A percentile compares a stretch with the other conserved stretches of the same genome.
Conservation (phyloP, 1,139 yeast species). For the Lipomyces yarrowii region DNA sequence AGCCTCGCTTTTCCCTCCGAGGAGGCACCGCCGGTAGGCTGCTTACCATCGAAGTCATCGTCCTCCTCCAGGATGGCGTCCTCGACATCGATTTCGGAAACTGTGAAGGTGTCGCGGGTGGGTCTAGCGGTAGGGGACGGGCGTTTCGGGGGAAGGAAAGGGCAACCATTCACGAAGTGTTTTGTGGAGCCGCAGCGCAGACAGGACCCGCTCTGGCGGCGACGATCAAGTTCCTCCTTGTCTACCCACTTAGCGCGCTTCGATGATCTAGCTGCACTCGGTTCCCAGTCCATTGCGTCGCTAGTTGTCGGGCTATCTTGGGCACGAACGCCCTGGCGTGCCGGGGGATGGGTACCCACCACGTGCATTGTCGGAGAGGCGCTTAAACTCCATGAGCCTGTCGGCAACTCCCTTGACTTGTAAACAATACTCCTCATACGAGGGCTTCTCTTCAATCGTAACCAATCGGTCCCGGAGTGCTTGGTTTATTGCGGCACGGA, state of each 20-base stretch:
- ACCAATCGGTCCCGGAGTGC: no score
- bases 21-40: no score
- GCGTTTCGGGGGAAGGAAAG: neutral
- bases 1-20: neutral
- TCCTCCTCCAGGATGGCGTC: neutral
- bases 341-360: no score
- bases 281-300: neutral
- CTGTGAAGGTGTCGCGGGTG: no score
- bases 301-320: no score
- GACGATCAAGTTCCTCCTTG: neutral
- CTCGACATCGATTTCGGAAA: no score
- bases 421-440: neutral
- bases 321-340: no score
- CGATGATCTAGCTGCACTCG: neutral
- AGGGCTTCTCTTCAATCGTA: neutral
- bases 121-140: no score
- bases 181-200: neutral
- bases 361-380: neutral
- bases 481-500: neutral
- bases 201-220: neutral
- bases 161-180: neutral
- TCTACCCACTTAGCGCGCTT: neutral
- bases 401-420: neutral
- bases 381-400: neutral
- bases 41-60: neutral